phyloP scores from a whole-genome alignment of 108 stramenopile species.

The Stephanodiscus minutulus region DNA sequence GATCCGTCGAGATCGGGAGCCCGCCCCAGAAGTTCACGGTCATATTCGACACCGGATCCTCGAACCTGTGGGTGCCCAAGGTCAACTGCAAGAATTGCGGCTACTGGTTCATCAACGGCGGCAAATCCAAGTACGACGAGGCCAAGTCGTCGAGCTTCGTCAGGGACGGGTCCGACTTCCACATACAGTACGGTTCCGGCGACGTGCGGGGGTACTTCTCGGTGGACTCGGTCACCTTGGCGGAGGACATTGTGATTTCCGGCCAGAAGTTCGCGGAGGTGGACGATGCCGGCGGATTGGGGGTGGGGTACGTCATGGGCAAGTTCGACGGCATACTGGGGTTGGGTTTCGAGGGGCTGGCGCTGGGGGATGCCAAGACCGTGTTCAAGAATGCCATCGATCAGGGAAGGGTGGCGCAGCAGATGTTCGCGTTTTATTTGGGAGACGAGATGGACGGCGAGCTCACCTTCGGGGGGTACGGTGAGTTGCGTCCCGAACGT shows the following conservation, averaged over 20 bases:
- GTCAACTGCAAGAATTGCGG: slow-evolving; percentile 71
- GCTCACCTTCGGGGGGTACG: slow-evolving; percentile 77
- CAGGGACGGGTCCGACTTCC: slow-evolving; percentile 61
- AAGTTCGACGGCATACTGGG: slow-evolving; percentile 99
- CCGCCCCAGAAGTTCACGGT: slow-evolving; percentile 84
- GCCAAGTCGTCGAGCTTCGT: slow-evolving; percentile 52
- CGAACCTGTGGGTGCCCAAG: slow-evolving; percentile 95
- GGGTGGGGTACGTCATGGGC: slow-evolving; percentile 91
- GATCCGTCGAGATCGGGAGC: slow-evolving; percentile 70
- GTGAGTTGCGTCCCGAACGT: slow-evolving; percentile 16
- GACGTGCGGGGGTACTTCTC: slow-evolving; percentile 81
- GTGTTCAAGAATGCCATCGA: slow-evolving; percentile 94
- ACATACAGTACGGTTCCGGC: slow-evolving; percentile 89
- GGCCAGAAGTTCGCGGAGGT: slow-evolving; percentile 86
- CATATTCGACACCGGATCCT: slow-evolving; percentile 95
- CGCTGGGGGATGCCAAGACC: slow-evolving; percentile 86
- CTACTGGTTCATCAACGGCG: slow-evolving; percentile 52
- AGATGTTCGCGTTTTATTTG: slow-evolving; percentile 96
- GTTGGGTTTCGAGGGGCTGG: slow-evolving; percentile 91
- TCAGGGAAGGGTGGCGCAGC: slow-evolving; percentile 70
- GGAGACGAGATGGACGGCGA: slow-evolving; percentile 74
- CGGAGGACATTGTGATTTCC: slow-evolving; percentile 68
- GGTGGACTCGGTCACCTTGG: slow-evolving; percentile 67
- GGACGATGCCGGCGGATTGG: slow-evolving; percentile 96
- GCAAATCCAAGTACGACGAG: slow-evolving; percentile 63